Conservation (phyloP, 116 monocot species). For the Trichopus zeylanicus region DNA sequence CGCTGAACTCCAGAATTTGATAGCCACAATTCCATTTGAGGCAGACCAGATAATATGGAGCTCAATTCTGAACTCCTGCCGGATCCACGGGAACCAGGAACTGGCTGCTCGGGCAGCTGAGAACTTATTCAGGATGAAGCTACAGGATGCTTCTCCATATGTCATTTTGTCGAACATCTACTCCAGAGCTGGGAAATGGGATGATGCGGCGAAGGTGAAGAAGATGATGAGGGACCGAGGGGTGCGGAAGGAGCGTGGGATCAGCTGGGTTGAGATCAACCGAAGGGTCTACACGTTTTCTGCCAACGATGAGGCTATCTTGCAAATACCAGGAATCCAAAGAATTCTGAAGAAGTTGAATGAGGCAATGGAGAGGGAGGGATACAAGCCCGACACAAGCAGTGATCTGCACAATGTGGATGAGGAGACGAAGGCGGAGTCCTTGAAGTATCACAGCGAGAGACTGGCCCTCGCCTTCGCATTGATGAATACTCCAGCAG, state of each 20-base stretch:
- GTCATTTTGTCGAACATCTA: slow-evolving; percentile 78
- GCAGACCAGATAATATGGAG: slow-evolving; percentile 69
- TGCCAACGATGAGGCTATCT: slow-evolving; percentile 28
- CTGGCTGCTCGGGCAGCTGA: slow-evolving; percentile 41
- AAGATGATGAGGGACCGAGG: slow-evolving; percentile 68
- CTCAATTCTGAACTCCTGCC: slow-evolving; percentile 64
- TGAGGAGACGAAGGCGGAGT: slow-evolving; percentile 33
- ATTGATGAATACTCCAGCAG: slow-evolving; percentile 21
- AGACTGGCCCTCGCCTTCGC: slow-evolving; percentile 43
- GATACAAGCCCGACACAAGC: slow-evolving; percentile 37
- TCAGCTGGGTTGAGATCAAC: slow-evolving; percentile 76
- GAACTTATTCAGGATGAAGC: slow-evolving; percentile 50
- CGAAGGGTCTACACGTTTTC: slow-evolving; percentile 37
- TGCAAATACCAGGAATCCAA: slow-evolving; percentile 26
- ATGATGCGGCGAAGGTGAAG: slow-evolving; percentile 50
- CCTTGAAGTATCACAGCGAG: slow-evolving; percentile 47
- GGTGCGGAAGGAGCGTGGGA: slow-evolving; percentile 62
- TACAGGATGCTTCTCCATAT: slow-evolving; percentile 52
- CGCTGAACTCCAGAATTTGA: slow-evolving; percentile 35
- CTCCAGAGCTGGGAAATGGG: slow-evolving; percentile 59
- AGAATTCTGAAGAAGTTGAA: slow-evolving; percentile 27
- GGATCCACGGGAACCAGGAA: slow-evolving; percentile 52
- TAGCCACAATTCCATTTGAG: slow-evolving; percentile 45
- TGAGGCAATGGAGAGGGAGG: slow-evolving; percentile 42
- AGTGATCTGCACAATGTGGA: slow-evolving; percentile 39